Conservation (phyloP, 345 rosid genomes). For the Pistacia atlantica region DNA sequence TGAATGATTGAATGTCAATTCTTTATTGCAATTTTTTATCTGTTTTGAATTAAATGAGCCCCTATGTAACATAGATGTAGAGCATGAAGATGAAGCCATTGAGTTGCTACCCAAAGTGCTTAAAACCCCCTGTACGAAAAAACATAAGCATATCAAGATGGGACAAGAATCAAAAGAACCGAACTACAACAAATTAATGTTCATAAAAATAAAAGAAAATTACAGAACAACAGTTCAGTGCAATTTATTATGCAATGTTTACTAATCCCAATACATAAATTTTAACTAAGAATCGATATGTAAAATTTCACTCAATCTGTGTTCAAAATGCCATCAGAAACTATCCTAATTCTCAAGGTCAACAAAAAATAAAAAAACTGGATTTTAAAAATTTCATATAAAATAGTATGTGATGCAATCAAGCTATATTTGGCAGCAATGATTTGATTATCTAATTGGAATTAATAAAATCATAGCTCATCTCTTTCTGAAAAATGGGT, state of each 20-base stretch:
- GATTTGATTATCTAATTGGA: not conserved
- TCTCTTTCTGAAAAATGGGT: not conserved
- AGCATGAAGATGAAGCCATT: conserved; percentile 44
- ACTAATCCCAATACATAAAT: not conserved
- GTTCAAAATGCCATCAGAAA: not conserved
- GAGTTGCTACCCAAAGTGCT: conserved; percentile 1
- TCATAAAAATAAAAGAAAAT: not conserved
- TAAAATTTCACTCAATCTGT: not conserved
- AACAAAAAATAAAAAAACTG: not conserved
- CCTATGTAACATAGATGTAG: conserved; percentile 17
- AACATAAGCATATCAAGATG: not conserved
- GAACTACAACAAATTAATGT: not conserved
- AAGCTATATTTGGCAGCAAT: not conserved
- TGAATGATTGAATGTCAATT: conserved; percentile 23
- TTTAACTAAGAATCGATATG: not conserved
- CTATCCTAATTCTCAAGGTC: not conserved
- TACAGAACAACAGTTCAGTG: not conserved
- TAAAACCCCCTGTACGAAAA: conserved; percentile 9
- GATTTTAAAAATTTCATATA: not conserved
- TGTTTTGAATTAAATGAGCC: conserved; percentile 25
- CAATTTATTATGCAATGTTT: not conserved
- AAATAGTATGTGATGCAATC: not conserved
- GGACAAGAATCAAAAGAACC: not conserved
- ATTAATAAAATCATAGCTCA: not conserved
- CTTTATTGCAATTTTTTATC: conserved; percentile 18